Percentiles rank a stretch among this genome's conserved stretches.
Conservation (phyloP, 352 stramenopile genomes). For the Phytopythium litorale region DNA sequence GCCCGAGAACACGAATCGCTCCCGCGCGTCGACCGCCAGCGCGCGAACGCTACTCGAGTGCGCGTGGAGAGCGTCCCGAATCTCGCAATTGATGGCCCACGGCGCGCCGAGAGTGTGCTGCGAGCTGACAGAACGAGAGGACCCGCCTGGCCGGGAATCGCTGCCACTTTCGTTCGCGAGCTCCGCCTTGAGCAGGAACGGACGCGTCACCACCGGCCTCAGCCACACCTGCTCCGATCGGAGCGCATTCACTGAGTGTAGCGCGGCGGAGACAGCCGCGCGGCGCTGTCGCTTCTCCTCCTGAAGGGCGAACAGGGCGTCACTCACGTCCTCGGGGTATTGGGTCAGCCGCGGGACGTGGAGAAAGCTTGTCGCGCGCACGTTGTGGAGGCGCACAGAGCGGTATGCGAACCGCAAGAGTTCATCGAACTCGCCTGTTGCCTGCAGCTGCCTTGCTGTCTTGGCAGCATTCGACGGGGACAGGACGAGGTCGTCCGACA, state of each 20-base stretch:
- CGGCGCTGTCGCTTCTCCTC: conserved; percentile 43
- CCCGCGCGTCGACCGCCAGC: conserved; percentile 50
- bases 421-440: conserved; percentile 13
- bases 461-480: neutral
- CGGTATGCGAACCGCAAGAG: conserved; percentile 57
- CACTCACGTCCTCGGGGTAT: conserved; percentile 46
- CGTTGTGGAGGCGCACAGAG: conserved; percentile 39
- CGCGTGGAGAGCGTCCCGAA: conserved; percentile 52
- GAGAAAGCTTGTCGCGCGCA: conserved; percentile 63
- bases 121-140: neutral
- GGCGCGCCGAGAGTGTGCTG: conserved; percentile 9
- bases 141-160: neutral
- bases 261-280: neutral
- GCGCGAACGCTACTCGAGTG: conserved; percentile 60
- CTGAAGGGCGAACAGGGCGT: conserved; percentile 46
- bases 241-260: neutral
- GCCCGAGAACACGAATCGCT: conserved; percentile 61
- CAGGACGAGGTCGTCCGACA: neutral
- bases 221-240: conserved; percentile 25
- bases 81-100: conserved; percentile 33
- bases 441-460: neutral
- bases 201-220: conserved; percentile 15
- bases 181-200: conserved; percentile 11
- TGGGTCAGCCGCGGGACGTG: conserved; percentile 40
- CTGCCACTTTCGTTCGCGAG: neutral